Percentiles rank a stretch among this genome's conserved stretches.
These are phyloP conservation scores for Globisporangium splendens DNA, from an alignment of 352 stramenopile genomes.

Conservation along the genomic window DNA sequence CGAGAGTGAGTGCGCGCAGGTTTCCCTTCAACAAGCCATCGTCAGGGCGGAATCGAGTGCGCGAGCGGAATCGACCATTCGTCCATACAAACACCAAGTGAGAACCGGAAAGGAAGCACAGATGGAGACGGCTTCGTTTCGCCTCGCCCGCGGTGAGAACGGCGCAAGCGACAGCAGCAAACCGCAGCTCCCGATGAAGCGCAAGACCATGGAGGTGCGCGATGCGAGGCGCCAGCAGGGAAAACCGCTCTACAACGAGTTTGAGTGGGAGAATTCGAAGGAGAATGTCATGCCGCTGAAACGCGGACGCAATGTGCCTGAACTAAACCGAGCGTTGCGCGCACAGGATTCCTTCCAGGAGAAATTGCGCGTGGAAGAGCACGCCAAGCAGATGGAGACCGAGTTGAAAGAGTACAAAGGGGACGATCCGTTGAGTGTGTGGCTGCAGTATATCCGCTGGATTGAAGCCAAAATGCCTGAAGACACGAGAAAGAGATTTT, in stretches of 20 bases:
- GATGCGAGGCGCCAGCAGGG: slow-evolving; percentile 9
- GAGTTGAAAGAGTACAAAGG: slow-evolving; percentile 45
- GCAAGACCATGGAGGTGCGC: slow-evolving; percentile 32
- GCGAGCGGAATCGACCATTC: slow-evolving; percentile 20
- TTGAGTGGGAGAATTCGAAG: slow-evolving; percentile 84
- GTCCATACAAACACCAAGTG: background rate
- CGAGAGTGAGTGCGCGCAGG: background rate
- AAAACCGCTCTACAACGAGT: slow-evolving; percentile 24
- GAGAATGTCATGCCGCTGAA: slow-evolving; percentile 88
- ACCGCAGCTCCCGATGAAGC: slow-evolving; percentile 22
- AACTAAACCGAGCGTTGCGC: slow-evolving; percentile 72
- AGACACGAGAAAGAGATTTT: slow-evolving; percentile 79
- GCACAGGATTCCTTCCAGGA: slow-evolving; percentile 63
- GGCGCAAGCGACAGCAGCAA: background rate
- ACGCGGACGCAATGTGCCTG: slow-evolving; percentile 66
- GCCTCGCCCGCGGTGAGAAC: slow-evolving; percentile 19
- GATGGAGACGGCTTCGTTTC: slow-evolving; percentile 7
- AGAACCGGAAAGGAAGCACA: background rate
- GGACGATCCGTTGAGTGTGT: slow-evolving; percentile 63
- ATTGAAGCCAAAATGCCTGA: slow-evolving; percentile 79
- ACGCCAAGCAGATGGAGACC: slow-evolving; percentile 49
- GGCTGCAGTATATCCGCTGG: slow-evolving; percentile 77
- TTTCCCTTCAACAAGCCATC: slow-evolving; percentile 13
- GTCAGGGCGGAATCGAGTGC: background rate
- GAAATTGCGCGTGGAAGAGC: slow-evolving; percentile 48